A percentile compares a stretch with the other conserved stretches of the same genome.
Conservation (phyloP, 164 flowering plant genomes). For the Tetracentron sinense region DNA sequence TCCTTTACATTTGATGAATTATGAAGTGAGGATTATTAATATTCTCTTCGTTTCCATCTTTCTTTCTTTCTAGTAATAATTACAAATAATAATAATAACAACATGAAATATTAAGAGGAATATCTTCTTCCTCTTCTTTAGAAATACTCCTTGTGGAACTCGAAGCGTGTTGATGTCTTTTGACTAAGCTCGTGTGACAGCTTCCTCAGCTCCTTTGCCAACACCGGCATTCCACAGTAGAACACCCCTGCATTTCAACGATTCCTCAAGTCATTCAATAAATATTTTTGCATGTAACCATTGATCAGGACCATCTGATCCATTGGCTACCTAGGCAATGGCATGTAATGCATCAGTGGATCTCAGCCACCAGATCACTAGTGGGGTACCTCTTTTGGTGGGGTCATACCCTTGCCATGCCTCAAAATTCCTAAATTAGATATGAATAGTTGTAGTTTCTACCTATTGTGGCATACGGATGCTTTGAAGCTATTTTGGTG, state of each 20-base stretch:
- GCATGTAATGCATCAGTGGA: no score
- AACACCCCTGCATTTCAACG: slow-evolving; percentile 70
- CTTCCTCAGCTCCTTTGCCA: slow-evolving; percentile 82
- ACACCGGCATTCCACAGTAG: slow-evolving; percentile 85
- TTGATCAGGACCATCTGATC: background rate
- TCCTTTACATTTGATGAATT: no score
- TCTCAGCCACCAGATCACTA: no score
- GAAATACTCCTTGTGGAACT: slow-evolving; percentile 93
- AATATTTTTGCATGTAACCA: no score
- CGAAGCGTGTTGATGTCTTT: slow-evolving; percentile 78
- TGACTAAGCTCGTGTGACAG: slow-evolving; percentile 65
- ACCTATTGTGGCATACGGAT: slow-evolving; percentile 85
- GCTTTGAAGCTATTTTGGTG: slow-evolving; percentile 64
- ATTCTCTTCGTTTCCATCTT: no score
- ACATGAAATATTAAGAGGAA: no score
- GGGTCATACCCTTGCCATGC: no score
- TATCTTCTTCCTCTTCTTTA: slow-evolving; percentile 9
- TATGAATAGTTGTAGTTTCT: slow-evolving; percentile 8
- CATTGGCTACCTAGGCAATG: background rate
- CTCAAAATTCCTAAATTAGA: background rate
- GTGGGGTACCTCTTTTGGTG: no score
- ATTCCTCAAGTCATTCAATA: no score
- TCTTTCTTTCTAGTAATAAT: slow-evolving; percentile 11
- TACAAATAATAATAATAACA: slow-evolving; percentile 3
- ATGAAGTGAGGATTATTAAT: no score